A percentile compares a stretch with the other conserved stretches of the same genome.
phyloP scores from a whole-genome alignment of 164 flowering plant species.

The Platanus orientalis region DNA sequence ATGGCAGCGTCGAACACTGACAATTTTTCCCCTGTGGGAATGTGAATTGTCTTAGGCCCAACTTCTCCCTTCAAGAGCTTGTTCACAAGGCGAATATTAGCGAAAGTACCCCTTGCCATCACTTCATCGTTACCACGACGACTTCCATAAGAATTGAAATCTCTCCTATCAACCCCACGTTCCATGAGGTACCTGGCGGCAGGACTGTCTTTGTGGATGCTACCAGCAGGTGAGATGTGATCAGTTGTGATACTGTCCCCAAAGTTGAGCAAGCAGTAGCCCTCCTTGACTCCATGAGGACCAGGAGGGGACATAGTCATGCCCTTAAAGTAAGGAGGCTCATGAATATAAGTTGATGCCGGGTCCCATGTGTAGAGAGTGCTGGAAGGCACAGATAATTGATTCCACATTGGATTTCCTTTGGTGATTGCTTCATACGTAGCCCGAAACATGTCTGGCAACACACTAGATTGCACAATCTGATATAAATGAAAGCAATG shows the following conservation, averaged over 20 bases:
- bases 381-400: slow-evolving; percentile 51
- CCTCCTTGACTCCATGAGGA: slow-evolving; percentile 59
- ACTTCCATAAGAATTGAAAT: slow-evolving; percentile 74
- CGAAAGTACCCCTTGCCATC: slow-evolving; percentile 73
- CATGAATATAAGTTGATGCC: slow-evolving; percentile 65
- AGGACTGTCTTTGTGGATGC: slow-evolving; percentile 77
- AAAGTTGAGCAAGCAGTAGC: slow-evolving; percentile 67
- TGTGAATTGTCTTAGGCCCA: slow-evolving; percentile 69
- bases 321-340: slow-evolving; percentile 63
- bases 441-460: slow-evolving; percentile 67
- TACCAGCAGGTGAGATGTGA: slow-evolving; percentile 84
- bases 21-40: slow-evolving; percentile 61
- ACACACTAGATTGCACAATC: slow-evolving; percentile 70
- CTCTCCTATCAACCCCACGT: slow-evolving; percentile 63
- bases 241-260: slow-evolving; percentile 83
- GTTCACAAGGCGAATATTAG: slow-evolving; percentile 66
- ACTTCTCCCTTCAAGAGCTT: slow-evolving; percentile 65
- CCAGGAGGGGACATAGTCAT: slow-evolving; percentile 73
- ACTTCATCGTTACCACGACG: slow-evolving; percentile 79
- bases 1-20: slow-evolving; percentile 62
- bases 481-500: slow-evolving; percentile 17
- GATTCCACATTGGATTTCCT: slow-evolving; percentile 77
- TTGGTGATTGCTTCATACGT: slow-evolving; percentile 74
- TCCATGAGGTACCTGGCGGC: slow-evolving; percentile 66
- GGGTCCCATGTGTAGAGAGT: slow-evolving; percentile 65